These are phyloP conservation scores for Anisogramma anomala DNA, from an alignment of 2,329 filamentous ascomycete genomes.

Conservation along the genomic window DNA sequence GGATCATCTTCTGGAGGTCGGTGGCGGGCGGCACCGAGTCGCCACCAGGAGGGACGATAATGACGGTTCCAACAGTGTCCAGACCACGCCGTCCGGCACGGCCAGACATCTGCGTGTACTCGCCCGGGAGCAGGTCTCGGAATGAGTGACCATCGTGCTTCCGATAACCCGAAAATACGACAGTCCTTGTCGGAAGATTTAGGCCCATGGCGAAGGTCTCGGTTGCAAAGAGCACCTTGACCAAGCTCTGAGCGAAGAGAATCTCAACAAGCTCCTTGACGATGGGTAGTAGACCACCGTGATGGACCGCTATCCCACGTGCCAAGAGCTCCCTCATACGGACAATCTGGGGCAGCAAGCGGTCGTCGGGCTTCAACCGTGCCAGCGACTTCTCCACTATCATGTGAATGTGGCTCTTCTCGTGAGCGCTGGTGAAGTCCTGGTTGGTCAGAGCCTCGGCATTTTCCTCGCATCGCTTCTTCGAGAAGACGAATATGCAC, in stretches of 20 bases:
- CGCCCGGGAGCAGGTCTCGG: constrained; percentile 80
- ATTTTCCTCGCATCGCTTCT: constrained; percentile 94
- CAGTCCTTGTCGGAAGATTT: constrained; percentile 88
- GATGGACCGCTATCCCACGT: constrained; percentile 88
- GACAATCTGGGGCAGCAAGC: constrained; percentile 82
- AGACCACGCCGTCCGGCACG: constrained; percentile 86
- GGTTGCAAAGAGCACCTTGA: constrained; percentile 94
- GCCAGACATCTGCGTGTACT: constrained; percentile 98
- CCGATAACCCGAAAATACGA: constrained; percentile 92
- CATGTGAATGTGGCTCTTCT: constrained; percentile 97
- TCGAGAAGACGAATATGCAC: constrained; percentile 98
- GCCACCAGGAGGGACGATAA: constrained; percentile 73
- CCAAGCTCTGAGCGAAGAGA: constrained; percentile 83
- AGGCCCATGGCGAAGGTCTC: constrained; percentile 98
- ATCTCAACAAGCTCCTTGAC: constrained; percentile 98
- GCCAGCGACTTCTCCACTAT: constrained; percentile 92
- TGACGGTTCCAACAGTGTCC: constrained; percentile 85
- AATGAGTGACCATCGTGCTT: constrained; percentile 93
- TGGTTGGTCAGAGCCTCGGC: constrained; percentile 90
- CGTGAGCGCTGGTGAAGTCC: constrained; percentile 83
- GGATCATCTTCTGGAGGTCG: constrained; percentile 82
- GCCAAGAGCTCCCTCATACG: constrained; percentile 74
- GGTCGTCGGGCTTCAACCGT: constrained; percentile 79
- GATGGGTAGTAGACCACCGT: constrained; percentile 87
- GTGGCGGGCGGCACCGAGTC: constrained; percentile 81